phyloP scores from a whole-genome alignment of 1,284 basidiomycete species.

The Ganoderma meredithae region DNA sequence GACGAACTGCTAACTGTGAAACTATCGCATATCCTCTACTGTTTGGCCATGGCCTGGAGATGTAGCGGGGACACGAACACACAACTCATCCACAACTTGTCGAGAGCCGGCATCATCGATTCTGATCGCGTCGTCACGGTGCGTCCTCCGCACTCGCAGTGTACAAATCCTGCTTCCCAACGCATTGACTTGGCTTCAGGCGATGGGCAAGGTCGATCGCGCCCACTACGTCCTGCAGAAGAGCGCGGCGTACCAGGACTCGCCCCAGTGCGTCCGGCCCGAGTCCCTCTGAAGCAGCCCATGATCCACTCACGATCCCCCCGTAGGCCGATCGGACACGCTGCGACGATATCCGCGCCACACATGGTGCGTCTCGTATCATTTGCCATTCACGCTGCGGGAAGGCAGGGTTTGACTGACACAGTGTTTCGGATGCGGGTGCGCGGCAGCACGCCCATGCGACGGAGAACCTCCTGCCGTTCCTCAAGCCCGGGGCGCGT shows the following conservation, averaged over 20 bases:
- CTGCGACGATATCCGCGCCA: slow-evolving; percentile 90
- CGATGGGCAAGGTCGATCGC: slow-evolving; percentile 78
- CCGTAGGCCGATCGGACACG: slow-evolving; percentile 73
- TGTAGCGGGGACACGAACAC: slow-evolving; percentile 73
- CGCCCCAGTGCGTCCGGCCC: slow-evolving; percentile 69
- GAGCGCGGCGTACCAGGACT: slow-evolving; percentile 75
- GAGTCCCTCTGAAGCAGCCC: slow-evolving; percentile 7
- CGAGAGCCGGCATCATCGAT: slow-evolving; percentile 58
- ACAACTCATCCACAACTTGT: slow-evolving; percentile 79
- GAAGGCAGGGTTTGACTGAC: background rate
- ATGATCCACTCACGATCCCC: slow-evolving; percentile 7
- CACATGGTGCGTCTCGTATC: slow-evolving; percentile 70
- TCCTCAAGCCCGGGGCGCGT: slow-evolving; percentile 70
- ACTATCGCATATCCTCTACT: background rate
- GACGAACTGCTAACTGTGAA: background rate
- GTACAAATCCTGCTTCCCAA: background rate
- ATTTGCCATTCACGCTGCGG: slow-evolving; percentile 5
- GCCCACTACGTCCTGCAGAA: slow-evolving; percentile 71
- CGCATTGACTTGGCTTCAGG: slow-evolving; percentile 47
- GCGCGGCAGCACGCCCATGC: slow-evolving; percentile 80
- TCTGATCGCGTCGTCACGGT: slow-evolving; percentile 54
- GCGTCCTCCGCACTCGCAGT: slow-evolving; percentile 10
- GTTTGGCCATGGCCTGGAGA: slow-evolving; percentile 75
- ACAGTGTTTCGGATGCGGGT: background rate
- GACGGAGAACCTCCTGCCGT: slow-evolving; percentile 73